phyloP scores from a whole-genome alignment of 805 yeast genomes.

The Metschnikowia rubicola region DNA sequence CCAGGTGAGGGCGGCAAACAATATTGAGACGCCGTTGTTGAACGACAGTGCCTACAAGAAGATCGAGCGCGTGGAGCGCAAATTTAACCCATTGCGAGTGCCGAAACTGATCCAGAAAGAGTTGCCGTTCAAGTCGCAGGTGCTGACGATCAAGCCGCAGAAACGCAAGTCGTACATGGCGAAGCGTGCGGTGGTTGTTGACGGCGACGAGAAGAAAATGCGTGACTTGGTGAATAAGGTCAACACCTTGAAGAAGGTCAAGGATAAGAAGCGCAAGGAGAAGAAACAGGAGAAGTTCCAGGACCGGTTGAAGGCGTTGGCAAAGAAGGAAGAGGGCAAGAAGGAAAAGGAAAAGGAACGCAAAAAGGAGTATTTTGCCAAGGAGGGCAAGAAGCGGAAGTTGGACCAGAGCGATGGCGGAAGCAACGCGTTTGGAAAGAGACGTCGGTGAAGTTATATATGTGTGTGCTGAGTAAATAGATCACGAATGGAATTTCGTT shows the following conservation, averaged over 20 bases:
- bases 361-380: conserved; percentile 81
- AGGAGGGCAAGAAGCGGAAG: conserved; percentile 61
- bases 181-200: conserved; percentile 90
- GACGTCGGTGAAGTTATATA: conserved; percentile 15
- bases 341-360: conserved; percentile 75
- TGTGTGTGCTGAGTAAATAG: too few species aligned
- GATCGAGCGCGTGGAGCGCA: conserved; percentile 79
- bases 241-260: conserved; percentile 78
- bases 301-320: conserved; percentile 69
- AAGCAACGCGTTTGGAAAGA: conserved; percentile 33
- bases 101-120: conserved; percentile 74
- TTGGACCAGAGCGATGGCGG: conserved; percentile 27
- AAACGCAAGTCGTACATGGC: conserved; percentile 73
- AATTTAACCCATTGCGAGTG: conserved; percentile 82
- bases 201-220: conserved; percentile 91
- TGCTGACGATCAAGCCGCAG: conserved; percentile 84
- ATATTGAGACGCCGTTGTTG: conserved; percentile 57
- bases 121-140: conserved; percentile 90
- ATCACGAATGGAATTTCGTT: too few species aligned
- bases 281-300: conserved; percentile 75
- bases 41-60: conserved; percentile 55
- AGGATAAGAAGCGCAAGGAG: conserved; percentile 69
- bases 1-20: conserved; percentile 75
- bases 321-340: conserved; percentile 68
- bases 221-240: conserved; percentile 85